Percentiles rank a stretch among this genome's conserved stretches.
phyloP scores from a whole-genome alignment of 352 stramenopile species.

The Phytophthora pseudosyringae region DNA sequence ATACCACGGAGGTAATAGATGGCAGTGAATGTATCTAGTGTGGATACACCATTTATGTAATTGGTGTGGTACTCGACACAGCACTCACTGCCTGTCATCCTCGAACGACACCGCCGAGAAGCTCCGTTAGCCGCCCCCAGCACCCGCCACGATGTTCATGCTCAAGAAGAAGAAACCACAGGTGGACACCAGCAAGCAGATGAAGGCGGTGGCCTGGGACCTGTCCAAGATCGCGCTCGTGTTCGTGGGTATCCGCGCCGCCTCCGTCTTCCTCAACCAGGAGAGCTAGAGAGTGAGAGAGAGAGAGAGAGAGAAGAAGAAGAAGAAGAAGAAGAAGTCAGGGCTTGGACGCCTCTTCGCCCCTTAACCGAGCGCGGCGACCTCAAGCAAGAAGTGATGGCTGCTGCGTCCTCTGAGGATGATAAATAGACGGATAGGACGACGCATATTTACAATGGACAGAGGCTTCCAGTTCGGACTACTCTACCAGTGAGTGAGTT shows the following conservation, averaged over 20 bases:
- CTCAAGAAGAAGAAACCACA: conserved; percentile 91
- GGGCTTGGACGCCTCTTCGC: conserved; percentile 9
- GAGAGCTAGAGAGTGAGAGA: conserved; percentile 38
- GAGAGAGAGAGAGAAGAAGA: too few relatives aligned
- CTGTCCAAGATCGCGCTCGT: conserved; percentile 77
- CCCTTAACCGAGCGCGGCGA: conserved; percentile 1
- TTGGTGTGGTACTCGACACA: conserved; percentile 10
- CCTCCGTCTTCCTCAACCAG: conserved; percentile 75
- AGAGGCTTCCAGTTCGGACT: conserved; percentile 5
- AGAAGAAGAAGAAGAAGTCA: too few relatives aligned
- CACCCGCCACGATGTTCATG: conserved; percentile 68
- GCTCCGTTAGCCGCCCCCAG: neutral
- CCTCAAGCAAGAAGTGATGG: conserved; percentile 11
- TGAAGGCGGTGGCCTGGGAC: conserved; percentile 79
- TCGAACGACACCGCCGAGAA: neutral
- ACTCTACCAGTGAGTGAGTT: neutral
- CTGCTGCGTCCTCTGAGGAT: neutral
- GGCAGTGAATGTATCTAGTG: too few relatives aligned
- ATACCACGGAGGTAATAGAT: too few relatives aligned
- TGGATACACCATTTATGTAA: neutral
- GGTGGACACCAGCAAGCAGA: conserved; percentile 77
- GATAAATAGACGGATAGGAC: conserved; percentile 12
- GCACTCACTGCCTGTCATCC: conserved; percentile 27
- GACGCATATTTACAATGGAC: conserved; percentile 7
- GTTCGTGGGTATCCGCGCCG: conserved; percentile 76